Conservation (phyloP, 2,329 filamentous ascomycete genomes). For the Aspergillus unguis region DNA sequence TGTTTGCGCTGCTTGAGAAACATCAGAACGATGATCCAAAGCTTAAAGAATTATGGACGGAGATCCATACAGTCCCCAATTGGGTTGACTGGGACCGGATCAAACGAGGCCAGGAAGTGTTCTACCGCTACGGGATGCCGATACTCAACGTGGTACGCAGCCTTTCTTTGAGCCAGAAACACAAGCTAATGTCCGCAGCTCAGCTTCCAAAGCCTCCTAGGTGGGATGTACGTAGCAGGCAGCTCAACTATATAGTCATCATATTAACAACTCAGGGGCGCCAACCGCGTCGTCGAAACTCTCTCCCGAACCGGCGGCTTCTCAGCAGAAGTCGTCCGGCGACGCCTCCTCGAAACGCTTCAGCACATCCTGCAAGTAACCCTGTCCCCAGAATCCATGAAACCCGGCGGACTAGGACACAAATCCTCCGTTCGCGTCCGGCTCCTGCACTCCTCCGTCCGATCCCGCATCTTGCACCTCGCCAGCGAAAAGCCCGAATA, state of each 20-base stretch:
- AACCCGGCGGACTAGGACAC: conserved; percentile 65
- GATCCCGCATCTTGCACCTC: conserved; percentile 62
- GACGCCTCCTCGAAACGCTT: conserved; percentile 67
- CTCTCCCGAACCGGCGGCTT: conserved; percentile 73
- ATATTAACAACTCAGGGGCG: conserved; percentile 48
- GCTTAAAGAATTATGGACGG: conserved; percentile 59
- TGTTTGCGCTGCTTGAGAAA: conserved; percentile 61
- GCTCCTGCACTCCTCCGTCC: conserved; percentile 65
- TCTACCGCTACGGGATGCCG: conserved; percentile 71
- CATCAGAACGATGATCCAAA: conserved; percentile 57
- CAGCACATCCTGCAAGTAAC: conserved; percentile 74
- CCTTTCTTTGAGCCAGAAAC: background rate
- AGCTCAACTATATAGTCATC: background rate
- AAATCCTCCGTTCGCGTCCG: conserved; percentile 65
- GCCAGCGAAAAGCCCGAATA: conserved; percentile 57
- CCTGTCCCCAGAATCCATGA: conserved; percentile 59
- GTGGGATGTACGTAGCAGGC: conserved; percentile 25
- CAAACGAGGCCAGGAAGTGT: conserved; percentile 68
- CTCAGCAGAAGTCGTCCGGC: conserved; percentile 62
- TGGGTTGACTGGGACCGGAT: conserved; percentile 81
- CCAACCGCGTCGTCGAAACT: conserved; percentile 70
- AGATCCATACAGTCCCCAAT: conserved; percentile 64
- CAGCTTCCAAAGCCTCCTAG: conserved; percentile 30
- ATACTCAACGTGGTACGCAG: conserved; percentile 53
- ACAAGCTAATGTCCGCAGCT: conserved; percentile 18